These are phyloP conservation scores for Cyclocybe cylindracea DNA, from an alignment of 768 basidiomycete species.

Conservation along the genomic window DNA sequence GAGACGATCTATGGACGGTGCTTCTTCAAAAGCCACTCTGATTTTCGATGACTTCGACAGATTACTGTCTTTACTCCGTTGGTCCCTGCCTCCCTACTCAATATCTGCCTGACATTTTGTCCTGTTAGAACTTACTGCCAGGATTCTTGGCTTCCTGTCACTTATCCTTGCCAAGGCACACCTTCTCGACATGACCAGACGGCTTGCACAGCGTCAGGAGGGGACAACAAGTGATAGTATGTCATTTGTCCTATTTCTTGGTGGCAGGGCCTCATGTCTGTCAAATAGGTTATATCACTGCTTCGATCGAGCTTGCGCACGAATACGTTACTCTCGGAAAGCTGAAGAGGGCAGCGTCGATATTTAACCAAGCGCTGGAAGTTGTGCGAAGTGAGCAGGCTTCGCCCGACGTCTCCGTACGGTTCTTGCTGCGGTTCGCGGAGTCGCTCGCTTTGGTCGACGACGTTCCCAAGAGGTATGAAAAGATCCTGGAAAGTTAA, in stretches of 20 bases:
- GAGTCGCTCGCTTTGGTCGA: slow-evolving; percentile 64
- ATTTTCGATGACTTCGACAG: slow-evolving; percentile 41
- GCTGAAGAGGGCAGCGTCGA: slow-evolving; percentile 57
- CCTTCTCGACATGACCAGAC: slow-evolving; percentile 63
- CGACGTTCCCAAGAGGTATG: slow-evolving; percentile 60
- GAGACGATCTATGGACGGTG: slow-evolving; percentile 19
- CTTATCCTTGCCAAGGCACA: slow-evolving; percentile 67
- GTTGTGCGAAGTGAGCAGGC: slow-evolving; percentile 43
- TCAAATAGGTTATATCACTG: slow-evolving; percentile 54
- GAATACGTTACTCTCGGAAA: slow-evolving; percentile 84
- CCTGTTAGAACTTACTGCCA: slow-evolving; percentile 50
- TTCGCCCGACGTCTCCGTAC: slow-evolving; percentile 52
- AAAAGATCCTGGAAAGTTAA: not conserved
- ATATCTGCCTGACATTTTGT: not conserved
- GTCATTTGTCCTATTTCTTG: not conserved
- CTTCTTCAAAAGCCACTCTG: slow-evolving; percentile 10
- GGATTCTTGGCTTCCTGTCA: slow-evolving; percentile 71
- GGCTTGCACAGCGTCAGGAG: slow-evolving; percentile 52
- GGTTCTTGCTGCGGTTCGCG: slow-evolving; percentile 65
- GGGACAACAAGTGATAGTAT: slow-evolving; percentile 50
- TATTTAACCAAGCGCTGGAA: slow-evolving; percentile 62
- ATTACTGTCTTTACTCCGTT: slow-evolving; percentile 57
- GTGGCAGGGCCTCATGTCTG: not conserved
- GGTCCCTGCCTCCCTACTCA: slow-evolving; percentile 18
- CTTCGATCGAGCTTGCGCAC: slow-evolving; percentile 72